Evolutionary conservation across 768 basidiomycete genomes (phyloP).

Genomic region (Mycena olivaceomarginata): DNA sequence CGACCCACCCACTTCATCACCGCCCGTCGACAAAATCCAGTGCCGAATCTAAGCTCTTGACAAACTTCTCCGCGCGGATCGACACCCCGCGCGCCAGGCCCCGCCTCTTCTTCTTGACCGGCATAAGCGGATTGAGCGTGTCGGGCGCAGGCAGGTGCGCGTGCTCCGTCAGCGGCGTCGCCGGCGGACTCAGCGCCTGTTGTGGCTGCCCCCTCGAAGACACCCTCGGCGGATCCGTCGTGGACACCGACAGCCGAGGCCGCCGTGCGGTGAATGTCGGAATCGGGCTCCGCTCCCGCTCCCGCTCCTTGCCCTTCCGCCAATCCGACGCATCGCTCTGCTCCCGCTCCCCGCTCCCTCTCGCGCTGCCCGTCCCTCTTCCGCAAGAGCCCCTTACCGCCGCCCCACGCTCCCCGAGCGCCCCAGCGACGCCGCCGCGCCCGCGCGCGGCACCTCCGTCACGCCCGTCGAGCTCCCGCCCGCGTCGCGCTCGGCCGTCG

Average conservation of each 20-base stretch:
- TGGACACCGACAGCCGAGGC: constrained; percentile 55
- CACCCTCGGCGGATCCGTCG: constrained; percentile 23
- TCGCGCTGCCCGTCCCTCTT: constrained; percentile 44
- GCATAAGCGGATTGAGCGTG: not conserved
- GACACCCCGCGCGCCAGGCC: constrained; percentile 57
- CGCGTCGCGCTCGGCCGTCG: constrained; percentile 23
- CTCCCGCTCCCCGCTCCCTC: constrained; percentile 43
- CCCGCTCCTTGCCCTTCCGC: constrained; percentile 39
- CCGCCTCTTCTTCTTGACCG: constrained; percentile 53
- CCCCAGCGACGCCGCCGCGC: not conserved
- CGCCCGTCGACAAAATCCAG: constrained; percentile 63
- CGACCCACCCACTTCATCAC: constrained; percentile 19
- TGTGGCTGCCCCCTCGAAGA: not conserved
- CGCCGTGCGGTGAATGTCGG: constrained; percentile 38
- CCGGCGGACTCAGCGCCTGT: constrained; percentile 33
- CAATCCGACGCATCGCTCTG: constrained; percentile 44
- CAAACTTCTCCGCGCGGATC: constrained; percentile 57
- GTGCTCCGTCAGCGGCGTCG: constrained; percentile 16
- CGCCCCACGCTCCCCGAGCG: constrained; percentile 30
- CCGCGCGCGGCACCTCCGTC: constrained; percentile 29
- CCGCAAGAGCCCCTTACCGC: constrained; percentile 32
- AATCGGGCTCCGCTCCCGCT: constrained; percentile 26
- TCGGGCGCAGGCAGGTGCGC: not conserved
- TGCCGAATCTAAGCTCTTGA: constrained; percentile 60
- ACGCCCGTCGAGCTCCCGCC: constrained; percentile 21